Percentiles rank a stretch among this genome's conserved stretches.
phyloP scores from a whole-genome alignment of 2,329 filamentous ascomycete genomes.

The Elsinoe batatas region DNA sequence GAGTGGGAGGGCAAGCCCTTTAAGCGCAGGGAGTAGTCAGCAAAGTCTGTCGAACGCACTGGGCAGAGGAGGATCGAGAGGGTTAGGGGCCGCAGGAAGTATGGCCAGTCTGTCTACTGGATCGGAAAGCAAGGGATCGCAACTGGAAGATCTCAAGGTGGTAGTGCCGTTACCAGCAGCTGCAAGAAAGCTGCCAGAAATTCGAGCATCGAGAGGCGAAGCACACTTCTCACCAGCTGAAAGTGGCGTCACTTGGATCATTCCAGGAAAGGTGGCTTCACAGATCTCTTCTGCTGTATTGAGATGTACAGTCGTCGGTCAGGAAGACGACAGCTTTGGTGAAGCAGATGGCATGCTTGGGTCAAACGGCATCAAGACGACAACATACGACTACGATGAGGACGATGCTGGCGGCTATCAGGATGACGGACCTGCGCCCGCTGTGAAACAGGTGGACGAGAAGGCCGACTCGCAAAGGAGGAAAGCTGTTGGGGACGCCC shows the following conservation, averaged over 20 bases:
- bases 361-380: conserved; percentile 31
- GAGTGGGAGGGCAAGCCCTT: conserved; percentile 10
- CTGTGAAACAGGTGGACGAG: conserved; percentile 9
- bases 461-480: conserved; percentile 39
- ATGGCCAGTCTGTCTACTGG: conserved; percentile 13
- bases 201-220: conserved; percentile 72
- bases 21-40: conserved; percentile 6
- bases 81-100: conserved; percentile 9
- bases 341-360: conserved; percentile 32
- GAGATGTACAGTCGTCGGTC: conserved; percentile 69
- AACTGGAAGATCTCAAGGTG: conserved; percentile 66
- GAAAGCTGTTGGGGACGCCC: conserved; percentile 37
- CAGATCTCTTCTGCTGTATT: conserved; percentile 42
- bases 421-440: neutral
- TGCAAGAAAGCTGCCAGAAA: conserved; percentile 64
- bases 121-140: conserved; percentile 25
- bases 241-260: conserved; percentile 67
- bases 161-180: conserved; percentile 67
- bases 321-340: conserved; percentile 34
- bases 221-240: conserved; percentile 70
- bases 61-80: neutral
- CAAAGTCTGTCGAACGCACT: conserved; percentile 14
- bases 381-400: conserved; percentile 32
- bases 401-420: conserved; percentile 19
- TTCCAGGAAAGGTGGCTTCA: conserved; percentile 66